These are phyloP conservation scores for Maudiozyma bulderi DNA, from an alignment of 805 yeast genomes.

Conservation along the genomic window DNA sequence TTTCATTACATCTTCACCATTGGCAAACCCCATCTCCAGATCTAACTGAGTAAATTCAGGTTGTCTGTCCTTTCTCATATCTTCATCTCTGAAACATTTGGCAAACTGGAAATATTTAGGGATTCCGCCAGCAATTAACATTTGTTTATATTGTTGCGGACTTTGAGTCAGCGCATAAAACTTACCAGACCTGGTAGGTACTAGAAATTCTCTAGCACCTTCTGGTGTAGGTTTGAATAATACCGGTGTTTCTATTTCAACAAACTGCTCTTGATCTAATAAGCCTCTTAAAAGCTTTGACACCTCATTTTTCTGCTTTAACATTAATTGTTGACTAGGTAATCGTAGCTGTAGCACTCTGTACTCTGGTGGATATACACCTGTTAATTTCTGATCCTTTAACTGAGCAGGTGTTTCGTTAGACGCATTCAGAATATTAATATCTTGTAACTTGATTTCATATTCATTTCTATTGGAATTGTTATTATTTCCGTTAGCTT, in stretches of 20 bases:
- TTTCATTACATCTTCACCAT: conserved; percentile 52
- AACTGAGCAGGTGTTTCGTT: conserved; percentile 60
- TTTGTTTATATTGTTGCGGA: conserved; percentile 94
- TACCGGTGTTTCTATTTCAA: conserved; percentile 87
- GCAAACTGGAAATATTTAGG: conserved; percentile 84
- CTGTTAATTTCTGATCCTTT: conserved; percentile 41
- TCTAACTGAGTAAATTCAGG: conserved; percentile 98
- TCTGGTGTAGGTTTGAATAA: conserved; percentile 95
- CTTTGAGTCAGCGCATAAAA: conserved; percentile 94
- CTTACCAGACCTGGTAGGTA: conserved; percentile 59
- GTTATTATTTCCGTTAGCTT: conserved; percentile 1
- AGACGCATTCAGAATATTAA: conserved; percentile 54
- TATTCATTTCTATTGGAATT: conserved; percentile 23
- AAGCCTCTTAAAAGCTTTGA: conserved; percentile 38
- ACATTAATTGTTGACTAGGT: conserved; percentile 43
- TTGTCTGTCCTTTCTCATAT: conserved; percentile 86
- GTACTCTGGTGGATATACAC: conserved; percentile 60
- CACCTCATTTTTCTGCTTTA: conserved; percentile 48
- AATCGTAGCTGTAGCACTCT: conserved; percentile 73
- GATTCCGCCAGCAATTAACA: conserved; percentile 90
- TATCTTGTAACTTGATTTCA: conserved; percentile 48
- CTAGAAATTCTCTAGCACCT: conserved; percentile 93
- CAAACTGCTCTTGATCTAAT: conserved; percentile 41
- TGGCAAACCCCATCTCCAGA: conserved; percentile 81
- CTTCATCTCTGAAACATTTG: conserved; percentile 92